Evolutionary conservation across 1,284 basidiomycete genomes (phyloP), one percentile per base, ranked within the genome.

Genomic region (Lentinula novae-zelandiae): DNA sequence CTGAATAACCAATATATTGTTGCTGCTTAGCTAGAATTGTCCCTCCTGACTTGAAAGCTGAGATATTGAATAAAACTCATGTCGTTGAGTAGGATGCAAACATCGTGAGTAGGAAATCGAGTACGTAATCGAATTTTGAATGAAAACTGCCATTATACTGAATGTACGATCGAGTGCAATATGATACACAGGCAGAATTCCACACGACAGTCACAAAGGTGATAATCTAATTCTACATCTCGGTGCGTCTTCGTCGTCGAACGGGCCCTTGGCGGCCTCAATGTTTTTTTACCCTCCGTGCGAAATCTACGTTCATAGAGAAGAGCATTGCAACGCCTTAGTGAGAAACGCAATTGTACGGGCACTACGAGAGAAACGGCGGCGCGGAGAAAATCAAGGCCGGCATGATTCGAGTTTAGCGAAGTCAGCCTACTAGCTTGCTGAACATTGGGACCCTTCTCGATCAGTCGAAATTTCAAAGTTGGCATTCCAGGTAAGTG

Each of bases 321-420:
- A 85, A 89, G 70, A 92, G 92, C 64, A 93, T 98, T 71, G 91
- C 90, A 13, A 97, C 95, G 0, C 78, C 86, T 42, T 84, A 96
- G 67, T 98, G 95, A 95, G 90, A 92, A 68, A 76, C 80, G 5
- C 93, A 98, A 70, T 77, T 99, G 20, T 93, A 90, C 67, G 75
- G 71, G n/a, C 96, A 90, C 72, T 98, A 86, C 75, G 76, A 77
- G 65, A 77, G 79, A 65, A 75, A 90, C 68, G 82, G 82, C 27
- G 82, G 80, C 9, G 72, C 78, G 8, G 83, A 87, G 65, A 87
- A 92, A 69, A 75, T 90, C 60, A 82, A 86, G 64, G 82, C 83
- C 36, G 89, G 67, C 98, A 96, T 68, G 95, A 98, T 69, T 82
- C 83, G 34, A 84, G 89, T 0, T 80, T 98, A 17, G 93, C 94